Base-by-base conservation (phyloP, 768 basidiomycete genomes). In the Calocybe indica region DNA sequence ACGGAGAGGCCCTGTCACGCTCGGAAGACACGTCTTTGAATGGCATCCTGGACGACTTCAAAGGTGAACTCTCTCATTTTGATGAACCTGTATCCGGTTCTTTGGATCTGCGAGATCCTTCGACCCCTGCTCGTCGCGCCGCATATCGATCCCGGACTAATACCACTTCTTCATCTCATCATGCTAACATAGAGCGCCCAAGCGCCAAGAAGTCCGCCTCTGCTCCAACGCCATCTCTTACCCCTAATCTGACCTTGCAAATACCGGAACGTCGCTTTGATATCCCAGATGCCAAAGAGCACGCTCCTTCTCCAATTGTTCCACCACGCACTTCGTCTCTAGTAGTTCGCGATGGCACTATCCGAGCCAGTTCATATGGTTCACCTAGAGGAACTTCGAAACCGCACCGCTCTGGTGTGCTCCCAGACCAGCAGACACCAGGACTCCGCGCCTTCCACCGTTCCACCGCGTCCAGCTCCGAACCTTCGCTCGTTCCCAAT, bases 391-490 rank as follows among this genome's bases (percentile, higher is more conserved):
- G 69, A 35, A 51, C 4, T 4, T 22, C 22, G 22, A 22, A 22
- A 22, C 22, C 22, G 22, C 22, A 2, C 4, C 22, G 22, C 22
- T 22, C 22, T 4, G 22, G 22, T 22, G 22, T 4, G 22, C 22
- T 22, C 22, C 22, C 4, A 22, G 22, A 22, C 22, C 22, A 22
- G 2, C 62, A 70, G 48, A 47, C 62, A 22, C 55, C 69, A 29
- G 73, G 73, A 43, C 70, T 87, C 40, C 77, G 79, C 6, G 76
- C 79, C n/a, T 75, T 84, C 48, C 83, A 83, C 57, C 82, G 82
- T 35, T 81, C 84, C 34, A 79, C 76, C 5, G 86, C 88, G 40
- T 89, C 85, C 41, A 85, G 76, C 50, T 91, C 88, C 42, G 88
- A 91, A 63, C 88, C 88, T n/a, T 89, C 88, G 5, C 71, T 91